Conservation (phyloP, 768 basidiomycete species). For the Leucogyrophana mollusca region DNA sequence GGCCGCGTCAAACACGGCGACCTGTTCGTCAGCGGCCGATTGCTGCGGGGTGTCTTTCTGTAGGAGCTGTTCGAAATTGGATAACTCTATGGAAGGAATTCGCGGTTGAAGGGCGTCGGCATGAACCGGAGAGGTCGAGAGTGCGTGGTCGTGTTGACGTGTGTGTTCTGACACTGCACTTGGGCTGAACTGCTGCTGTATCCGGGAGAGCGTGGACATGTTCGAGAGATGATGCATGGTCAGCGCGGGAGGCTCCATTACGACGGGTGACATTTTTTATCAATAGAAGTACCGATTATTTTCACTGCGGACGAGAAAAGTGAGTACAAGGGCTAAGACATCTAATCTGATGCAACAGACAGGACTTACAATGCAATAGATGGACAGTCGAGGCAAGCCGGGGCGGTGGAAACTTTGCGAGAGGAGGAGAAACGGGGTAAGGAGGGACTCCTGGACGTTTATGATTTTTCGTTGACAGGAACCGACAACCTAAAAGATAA, state of each 20-base stretch:
- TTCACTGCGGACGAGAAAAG: background rate
- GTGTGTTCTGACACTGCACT: conserved; percentile 30
- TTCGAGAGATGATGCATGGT: conserved; percentile 44
- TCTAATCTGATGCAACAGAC: no score
- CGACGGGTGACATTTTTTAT: conserved; percentile 53
- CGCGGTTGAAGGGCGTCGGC: conserved; percentile 27
- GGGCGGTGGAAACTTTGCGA: background rate
- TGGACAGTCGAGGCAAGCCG: conserved; percentile 1
- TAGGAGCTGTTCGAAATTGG: conserved; percentile 30
- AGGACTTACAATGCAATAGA: background rate
- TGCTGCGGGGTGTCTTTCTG: conserved; percentile 29
- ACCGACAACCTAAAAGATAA: conserved; percentile 40
- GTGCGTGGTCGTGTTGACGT: conserved; percentile 16
- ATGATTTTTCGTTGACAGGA: conserved; percentile 37
- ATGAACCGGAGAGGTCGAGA: conserved; percentile 17
- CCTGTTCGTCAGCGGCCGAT: conserved; percentile 12
- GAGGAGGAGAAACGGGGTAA: conserved; percentile 15
- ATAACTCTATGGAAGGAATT: conserved; percentile 25
- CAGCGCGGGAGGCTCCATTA: conserved; percentile 53
- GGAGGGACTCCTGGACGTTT: conserved; percentile 18
- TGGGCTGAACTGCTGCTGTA: conserved; percentile 46
- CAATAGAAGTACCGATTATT: background rate
- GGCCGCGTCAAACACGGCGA: conserved; percentile 6
- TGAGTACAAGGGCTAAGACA: background rate
- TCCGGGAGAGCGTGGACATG: conserved; percentile 42